phyloP scores from a whole-genome alignment of 305 asterid genomes.

The Solanum hybrid region DNA sequence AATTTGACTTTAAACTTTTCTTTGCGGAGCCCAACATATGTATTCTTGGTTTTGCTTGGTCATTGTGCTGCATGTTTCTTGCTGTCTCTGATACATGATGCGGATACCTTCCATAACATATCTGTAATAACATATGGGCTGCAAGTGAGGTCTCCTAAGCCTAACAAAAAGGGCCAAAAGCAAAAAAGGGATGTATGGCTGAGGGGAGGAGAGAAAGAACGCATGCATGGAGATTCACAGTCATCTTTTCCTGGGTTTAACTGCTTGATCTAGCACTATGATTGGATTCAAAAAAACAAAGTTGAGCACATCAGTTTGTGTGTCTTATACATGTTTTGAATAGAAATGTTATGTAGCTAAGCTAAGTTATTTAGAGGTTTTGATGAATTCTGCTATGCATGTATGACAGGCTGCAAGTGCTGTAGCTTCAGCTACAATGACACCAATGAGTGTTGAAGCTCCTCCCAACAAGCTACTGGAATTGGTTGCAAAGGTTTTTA shows the following conservation, averaged over 20 bases:
- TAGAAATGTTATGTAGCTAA: neutral
- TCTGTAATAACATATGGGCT: neutral
- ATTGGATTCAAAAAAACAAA: neutral
- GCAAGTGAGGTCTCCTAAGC: neutral
- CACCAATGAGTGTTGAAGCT: constrained; percentile 63
- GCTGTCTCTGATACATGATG: neutral
- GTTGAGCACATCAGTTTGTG: neutral
- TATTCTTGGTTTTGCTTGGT: neutral
- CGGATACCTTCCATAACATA: neutral
- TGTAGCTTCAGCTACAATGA: constrained; percentile 85
- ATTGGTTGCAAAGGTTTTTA: constrained; percentile 75
- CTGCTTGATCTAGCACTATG: neutral
- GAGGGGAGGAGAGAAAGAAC: no score
- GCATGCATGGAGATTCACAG: neutral
- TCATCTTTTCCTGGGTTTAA: neutral
- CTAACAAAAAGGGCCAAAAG: no score
- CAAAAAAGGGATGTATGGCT: no score
- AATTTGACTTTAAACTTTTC: neutral
- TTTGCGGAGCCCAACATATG: neutral
- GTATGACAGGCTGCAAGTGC: constrained; percentile 64
- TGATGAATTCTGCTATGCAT: constrained; percentile 7
- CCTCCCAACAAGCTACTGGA: constrained; percentile 77
- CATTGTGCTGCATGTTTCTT: neutral
- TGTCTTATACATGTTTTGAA: neutral
- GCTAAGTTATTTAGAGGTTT: neutral